Conservation (phyloP, 1,284 basidiomycete species). For the Tilletiopsis washingtonensis region DNA sequence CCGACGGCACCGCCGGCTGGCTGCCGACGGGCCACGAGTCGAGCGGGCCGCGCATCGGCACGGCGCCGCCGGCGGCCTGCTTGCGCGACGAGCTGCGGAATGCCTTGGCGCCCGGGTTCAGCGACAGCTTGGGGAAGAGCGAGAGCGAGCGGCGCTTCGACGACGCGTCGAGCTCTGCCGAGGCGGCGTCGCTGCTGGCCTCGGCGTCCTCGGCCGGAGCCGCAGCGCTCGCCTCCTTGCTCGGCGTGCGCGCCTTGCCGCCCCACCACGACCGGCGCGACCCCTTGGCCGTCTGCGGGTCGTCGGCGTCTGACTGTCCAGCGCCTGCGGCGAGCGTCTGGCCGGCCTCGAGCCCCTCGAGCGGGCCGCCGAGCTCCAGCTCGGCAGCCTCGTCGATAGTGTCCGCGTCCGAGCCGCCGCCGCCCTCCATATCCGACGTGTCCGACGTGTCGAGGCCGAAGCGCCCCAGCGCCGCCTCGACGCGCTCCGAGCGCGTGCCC, state of each 20-base stretch:
- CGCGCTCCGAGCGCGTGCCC: conserved; percentile 4
- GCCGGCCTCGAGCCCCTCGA: neutral
- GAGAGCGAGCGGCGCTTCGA: conserved; percentile 5
- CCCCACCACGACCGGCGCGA: conserved; percentile 4
- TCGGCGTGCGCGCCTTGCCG: conserved; percentile 1
- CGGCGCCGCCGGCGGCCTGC: conserved; percentile 8
- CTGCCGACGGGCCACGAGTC: neutral
- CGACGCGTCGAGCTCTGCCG: neutral
- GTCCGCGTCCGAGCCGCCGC: neutral
- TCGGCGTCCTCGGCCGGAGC: neutral
- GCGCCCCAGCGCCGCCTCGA: conserved; percentile 10
- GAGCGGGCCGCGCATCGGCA: neutral
- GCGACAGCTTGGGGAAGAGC: conserved; percentile 11
- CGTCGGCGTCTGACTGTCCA: too few relatives aligned
- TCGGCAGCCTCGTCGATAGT: neutral
- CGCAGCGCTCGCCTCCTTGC: neutral
- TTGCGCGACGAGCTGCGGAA: conserved; percentile 1
- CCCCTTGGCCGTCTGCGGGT: neutral
- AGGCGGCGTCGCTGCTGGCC: neutral
- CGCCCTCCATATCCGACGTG: conserved; percentile 3
- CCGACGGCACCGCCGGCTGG: neutral
- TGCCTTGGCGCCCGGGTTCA: conserved; percentile 9
- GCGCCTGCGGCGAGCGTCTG: neutral
- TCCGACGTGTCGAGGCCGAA: conserved; percentile 13
- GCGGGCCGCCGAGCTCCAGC: too few relatives aligned